A percentile compares a stretch with the other conserved stretches of the same genome.
Evolutionary conservation across 345 rosid genomes (phyloP).

Genomic region (Sisymbrium irio): DNA sequence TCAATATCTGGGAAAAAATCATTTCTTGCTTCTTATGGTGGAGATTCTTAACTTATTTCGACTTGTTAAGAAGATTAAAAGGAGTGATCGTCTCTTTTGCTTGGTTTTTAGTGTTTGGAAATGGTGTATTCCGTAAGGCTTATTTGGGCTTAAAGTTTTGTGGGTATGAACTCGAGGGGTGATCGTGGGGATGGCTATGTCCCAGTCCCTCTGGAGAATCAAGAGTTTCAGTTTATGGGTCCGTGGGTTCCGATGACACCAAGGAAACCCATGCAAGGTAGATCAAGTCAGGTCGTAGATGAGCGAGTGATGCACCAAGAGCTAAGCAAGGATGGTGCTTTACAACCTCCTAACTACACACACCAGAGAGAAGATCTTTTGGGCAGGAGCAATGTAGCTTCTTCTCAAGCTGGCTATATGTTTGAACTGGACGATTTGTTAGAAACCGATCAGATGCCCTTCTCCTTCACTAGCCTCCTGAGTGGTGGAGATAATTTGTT

Average conservation of each 20-base stretch:
- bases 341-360: constrained; percentile 22
- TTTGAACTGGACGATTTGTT: constrained; percentile 26
- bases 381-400: constrained; percentile 26
- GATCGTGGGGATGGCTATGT: constrained; percentile 35
- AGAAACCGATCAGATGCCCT: constrained; percentile 29
- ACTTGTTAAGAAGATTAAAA: background rate
- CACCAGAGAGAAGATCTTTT: constrained; percentile 26
- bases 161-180: constrained; percentile 28
- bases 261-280: constrained; percentile 32
- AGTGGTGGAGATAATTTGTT: constrained; percentile 21
- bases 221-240: constrained; percentile 34
- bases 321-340: constrained; percentile 23
- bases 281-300: constrained; percentile 28
- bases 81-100: background rate
- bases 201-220: constrained; percentile 33
- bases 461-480: constrained; percentile 37
- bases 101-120: background rate
- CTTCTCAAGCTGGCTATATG: constrained; percentile 36
- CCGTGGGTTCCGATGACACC: constrained; percentile 53
- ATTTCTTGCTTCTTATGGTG: constrained; percentile 34
- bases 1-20: constrained; percentile 27
- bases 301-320: constrained; percentile 36
- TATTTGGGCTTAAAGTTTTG: background rate
- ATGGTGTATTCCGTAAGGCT: background rate
- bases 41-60: constrained; percentile 27